Base-by-base conservation (phyloP, 371 early-diverging fungal genomes). In the Chytridiales sp. region DNA sequence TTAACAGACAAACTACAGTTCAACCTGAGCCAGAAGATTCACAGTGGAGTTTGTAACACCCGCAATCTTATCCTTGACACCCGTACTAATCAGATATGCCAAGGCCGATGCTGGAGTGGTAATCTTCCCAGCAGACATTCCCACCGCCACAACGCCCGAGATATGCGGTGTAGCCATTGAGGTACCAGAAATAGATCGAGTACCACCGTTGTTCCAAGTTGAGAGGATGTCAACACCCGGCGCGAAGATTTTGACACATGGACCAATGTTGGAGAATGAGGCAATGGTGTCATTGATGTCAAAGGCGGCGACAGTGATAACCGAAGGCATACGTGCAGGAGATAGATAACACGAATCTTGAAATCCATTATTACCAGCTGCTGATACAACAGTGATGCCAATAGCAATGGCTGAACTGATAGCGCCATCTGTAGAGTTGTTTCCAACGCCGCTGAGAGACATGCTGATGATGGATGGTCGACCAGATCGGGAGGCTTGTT, bases 201-300 rank as follows among this genome's bases (percentile, higher is more conserved):
- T n/a, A n/a, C n/a, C n/a, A n/a, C n/a, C n/a, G n/a, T n/a, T n/a
- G n/a, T n/a, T n/a, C n/a, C n/a, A n/a, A n/a, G n/a, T n/a, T n/a
- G n/a, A n/a, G n/a, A n/a, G n/a, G 53, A 99, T 94, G 63, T 94
- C 85, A 59, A 87, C 79, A 40, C 99, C 99, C 36, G 84, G 84
- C 13, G 92, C 91, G 71, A 94, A 93, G 29, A 97, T 83, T 72
- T 95, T 93, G 35, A 90, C 86, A 62, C 94, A 93, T 13, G 53
- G 42, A 4, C 94, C 94, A 42, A 55, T 73, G 68, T 90, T 89
- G 32, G 84, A 85, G 59, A 89, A 93, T 19, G 63, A 47, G 1
- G 92, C 87, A 36, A 82, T 58, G 8, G 62, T 67, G 64, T 90
- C 86, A 19, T 66, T 63, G 27, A 62, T 55, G 51, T 78, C 79